phyloP scores from a whole-genome alignment of 331 rosid genomes.

The Dryas integrifolia region DNA sequence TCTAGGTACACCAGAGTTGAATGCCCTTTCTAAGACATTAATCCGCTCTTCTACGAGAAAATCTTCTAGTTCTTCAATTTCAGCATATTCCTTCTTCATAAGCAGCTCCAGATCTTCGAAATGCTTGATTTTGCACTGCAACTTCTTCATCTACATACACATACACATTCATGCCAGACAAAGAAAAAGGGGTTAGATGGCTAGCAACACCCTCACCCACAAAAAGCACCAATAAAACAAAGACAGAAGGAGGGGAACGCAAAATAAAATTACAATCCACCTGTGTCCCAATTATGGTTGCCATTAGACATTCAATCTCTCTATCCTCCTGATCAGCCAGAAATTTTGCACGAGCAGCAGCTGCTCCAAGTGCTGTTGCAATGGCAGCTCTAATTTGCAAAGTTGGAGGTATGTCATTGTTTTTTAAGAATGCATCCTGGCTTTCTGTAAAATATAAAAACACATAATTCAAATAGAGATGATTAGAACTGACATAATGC shows the following conservation, averaged over 20 bases:
- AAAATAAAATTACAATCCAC: constrained; percentile 34
- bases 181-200: constrained; percentile 13
- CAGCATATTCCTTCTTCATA: constrained; percentile 66
- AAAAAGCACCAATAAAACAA: not conserved
- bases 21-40: constrained; percentile 45
- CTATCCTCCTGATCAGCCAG: constrained; percentile 90
- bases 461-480: not conserved
- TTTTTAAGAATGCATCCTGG: constrained; percentile 32
- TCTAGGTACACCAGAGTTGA: constrained; percentile 61
- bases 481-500: constrained; percentile 22
- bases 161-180: constrained; percentile 27
- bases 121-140: constrained; percentile 67
- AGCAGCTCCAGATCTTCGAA: constrained; percentile 69
- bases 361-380: constrained; percentile 90
- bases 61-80: constrained; percentile 55
- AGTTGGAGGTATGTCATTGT: constrained; percentile 56
- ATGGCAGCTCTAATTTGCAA: constrained; percentile 69
- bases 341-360: constrained; percentile 84
- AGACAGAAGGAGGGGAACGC: not conserved
- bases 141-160: constrained; percentile 50
- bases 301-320: constrained; percentile 73
- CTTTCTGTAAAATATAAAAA: constrained; percentile 33
- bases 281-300: constrained; percentile 80
- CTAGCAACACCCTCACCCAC: not conserved
- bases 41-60: constrained; percentile 60